Base-by-base conservation (phyloP, 345 rosid species). In the Brassica nigra region DNA sequence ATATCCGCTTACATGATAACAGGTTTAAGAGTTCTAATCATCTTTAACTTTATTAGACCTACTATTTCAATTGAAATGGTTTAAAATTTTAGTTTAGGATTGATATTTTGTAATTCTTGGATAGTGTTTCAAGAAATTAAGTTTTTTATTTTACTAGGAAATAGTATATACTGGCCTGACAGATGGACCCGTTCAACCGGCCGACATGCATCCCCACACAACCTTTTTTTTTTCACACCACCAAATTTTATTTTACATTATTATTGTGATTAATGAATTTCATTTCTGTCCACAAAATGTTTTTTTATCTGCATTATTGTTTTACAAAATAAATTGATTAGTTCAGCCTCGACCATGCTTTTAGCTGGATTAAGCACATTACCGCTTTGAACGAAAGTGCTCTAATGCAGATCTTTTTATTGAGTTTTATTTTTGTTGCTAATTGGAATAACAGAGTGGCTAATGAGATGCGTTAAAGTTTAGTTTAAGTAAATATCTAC, bases 181-280 rank as follows among this genome's bases (percentile, higher is more conserved):
- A 78, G 66, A 74, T 59, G 78, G 82, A 76, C 83, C 85, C 86
- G 15, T 52, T 62, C 16, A 68, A 63, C 76, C 84, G 82, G 87
- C 81, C 79, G 87, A 84, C 89, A 86, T 87, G 83, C 63, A 80
- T 82, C 39, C 84, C 86, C 37, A 86, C 64, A 79, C 74, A 16
- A 31, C 64, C 79, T 64, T 23, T 23, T 23, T 20, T 23, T 23
- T 23, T 23, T 23, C 27, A 76, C 62, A 77, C 80, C 57, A 78
- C 47, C 66, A 16, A 30, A 18, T 58, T 58, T 44, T 3, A 44
- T 9, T 39, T 30, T 62, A n/a, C 63, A 70, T 77, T 61, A 14
- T 61, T 37, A 37, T 37, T 37, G 42, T 37, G 10, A 37, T 37
- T 37, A 8, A 37, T 8, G 42, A 37, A 8, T 37, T 37, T 8